Evolutionary conservation across 345 rosid species (phyloP).

Genomic region (Noccaea bulbosa): DNA sequence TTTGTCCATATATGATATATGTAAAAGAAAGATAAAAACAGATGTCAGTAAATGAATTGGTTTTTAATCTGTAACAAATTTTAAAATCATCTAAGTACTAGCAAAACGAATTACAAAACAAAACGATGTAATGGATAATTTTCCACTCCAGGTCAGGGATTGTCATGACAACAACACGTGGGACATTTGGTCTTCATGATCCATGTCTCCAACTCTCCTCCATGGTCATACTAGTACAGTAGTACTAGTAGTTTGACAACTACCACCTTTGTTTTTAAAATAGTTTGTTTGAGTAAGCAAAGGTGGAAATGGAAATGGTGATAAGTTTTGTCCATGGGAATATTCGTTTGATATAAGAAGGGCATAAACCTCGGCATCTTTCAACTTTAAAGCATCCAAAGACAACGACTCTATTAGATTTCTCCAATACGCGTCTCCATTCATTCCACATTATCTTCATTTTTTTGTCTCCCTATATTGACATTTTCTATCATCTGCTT

Average conservation of each 20-base stretch:
- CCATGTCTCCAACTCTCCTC: too few species aligned
- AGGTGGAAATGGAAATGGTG: slow-evolving; percentile 6
- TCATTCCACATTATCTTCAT: background rate
- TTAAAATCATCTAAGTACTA: too few species aligned
- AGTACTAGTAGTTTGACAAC: slow-evolving; percentile 20
- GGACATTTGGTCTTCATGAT: slow-evolving; percentile 26
- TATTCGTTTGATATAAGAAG: slow-evolving; percentile 20
- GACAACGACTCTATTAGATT: background rate
- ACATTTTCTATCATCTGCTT: background rate
- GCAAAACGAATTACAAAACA: too few species aligned
- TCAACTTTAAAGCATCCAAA: slow-evolving; percentile 10
- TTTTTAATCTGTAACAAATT: too few species aligned
- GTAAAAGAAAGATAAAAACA: too few species aligned
- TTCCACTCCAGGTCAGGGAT: background rate
- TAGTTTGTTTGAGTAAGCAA: background rate
- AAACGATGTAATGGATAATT: too few species aligned
- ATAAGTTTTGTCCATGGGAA: slow-evolving; percentile 30
- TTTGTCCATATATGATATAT: too few species aligned
- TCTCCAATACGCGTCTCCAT: slow-evolving; percentile 18
- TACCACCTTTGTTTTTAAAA: background rate
- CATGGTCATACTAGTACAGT: slow-evolving; percentile 10
- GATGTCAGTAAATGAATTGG: too few species aligned
- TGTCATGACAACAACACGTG: slow-evolving; percentile 9
- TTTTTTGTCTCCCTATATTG: background rate
- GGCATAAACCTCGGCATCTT: slow-evolving; percentile 45